Percentiles rank a stretch among this genome's conserved stretches.
Evolutionary conservation across 2,329 filamentous ascomycete species (phyloP).

Genomic region (Ophiosphaerella narmari): DNA sequence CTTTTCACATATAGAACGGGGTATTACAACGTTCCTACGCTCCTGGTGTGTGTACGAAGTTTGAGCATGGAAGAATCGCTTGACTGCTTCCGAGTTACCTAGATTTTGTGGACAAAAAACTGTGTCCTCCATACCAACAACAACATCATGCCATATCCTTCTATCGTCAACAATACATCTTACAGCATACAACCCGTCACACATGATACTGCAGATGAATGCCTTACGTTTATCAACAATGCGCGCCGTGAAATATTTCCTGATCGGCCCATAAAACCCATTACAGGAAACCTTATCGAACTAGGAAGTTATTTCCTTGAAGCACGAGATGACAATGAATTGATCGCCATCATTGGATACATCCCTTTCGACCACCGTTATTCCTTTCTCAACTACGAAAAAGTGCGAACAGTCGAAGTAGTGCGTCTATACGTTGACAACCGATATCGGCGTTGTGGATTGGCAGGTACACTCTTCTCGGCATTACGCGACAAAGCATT

Average conservation of each 20-base stretch:
- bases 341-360: conserved; percentile 8
- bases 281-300: conserved; percentile 1
- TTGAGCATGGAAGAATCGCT: too few species aligned
- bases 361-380: conserved; percentile 8
- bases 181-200: conserved; percentile 7
- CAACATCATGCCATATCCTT: not conserved
- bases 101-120: too few species aligned
- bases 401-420: conserved; percentile 10
- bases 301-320: conserved; percentile 5
- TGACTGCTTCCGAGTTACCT: too few species aligned
- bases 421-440: conserved; percentile 15
- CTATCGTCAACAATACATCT: not conserved
- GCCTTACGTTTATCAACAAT: conserved; percentile 7
- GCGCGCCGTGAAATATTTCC: conserved; percentile 12
- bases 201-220: not conserved
- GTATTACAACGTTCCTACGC: too few species aligned
- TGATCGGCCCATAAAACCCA: not conserved
- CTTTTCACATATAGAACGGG: too few species aligned
- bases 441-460: conserved; percentile 12
- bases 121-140: too few species aligned
- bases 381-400: not conserved
- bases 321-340: not conserved
- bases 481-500: conserved; percentile 5
- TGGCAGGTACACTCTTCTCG: conserved; percentile 11
- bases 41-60: too few species aligned